A percentile compares a stretch with the other conserved stretches of the same genome.
Evolutionary conservation across 257 asterid genomes (phyloP).

Genomic region (Solanum piurae): DNA sequence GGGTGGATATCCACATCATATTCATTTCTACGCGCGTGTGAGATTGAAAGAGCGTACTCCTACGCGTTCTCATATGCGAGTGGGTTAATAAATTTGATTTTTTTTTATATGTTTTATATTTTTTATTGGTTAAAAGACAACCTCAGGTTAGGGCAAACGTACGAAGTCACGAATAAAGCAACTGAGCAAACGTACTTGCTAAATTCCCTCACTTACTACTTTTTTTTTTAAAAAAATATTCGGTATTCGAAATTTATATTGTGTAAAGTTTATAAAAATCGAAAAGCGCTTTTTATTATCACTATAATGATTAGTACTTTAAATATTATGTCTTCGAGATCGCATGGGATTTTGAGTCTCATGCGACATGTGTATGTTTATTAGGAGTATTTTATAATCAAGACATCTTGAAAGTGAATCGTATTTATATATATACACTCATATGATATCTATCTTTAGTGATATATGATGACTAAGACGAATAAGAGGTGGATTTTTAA

Average conservation of each 20-base stretch:
- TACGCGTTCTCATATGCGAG: not conserved
- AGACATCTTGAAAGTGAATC: not conserved
- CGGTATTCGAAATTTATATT: not conserved
- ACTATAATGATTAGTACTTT: too few relatives aligned
- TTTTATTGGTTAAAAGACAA: not conserved
- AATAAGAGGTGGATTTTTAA: not conserved
- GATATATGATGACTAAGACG: not conserved
- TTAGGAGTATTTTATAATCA: not conserved
- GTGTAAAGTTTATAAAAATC: not conserved
- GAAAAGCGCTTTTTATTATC: too few relatives aligned
- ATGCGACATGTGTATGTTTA: not conserved
- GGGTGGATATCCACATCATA: not conserved
- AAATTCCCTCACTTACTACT: not conserved
- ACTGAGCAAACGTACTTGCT: not conserved
- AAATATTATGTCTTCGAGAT: not conserved
- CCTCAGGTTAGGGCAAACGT: conserved; percentile 3
- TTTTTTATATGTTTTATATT: not conserved
- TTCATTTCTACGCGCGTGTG: not conserved
- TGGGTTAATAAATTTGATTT: not conserved
- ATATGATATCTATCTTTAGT: not conserved
- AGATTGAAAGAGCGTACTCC: not conserved
- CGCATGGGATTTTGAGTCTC: not conserved
- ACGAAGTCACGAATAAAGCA: not conserved
- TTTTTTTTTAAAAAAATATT: not conserved
- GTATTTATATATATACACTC: not conserved